A percentile compares a stretch with the other conserved stretches of the same genome.
Evolutionary conservation across 1,284 basidiomycete species (phyloP).

Genomic region (Trichosporon sp.): DNA sequence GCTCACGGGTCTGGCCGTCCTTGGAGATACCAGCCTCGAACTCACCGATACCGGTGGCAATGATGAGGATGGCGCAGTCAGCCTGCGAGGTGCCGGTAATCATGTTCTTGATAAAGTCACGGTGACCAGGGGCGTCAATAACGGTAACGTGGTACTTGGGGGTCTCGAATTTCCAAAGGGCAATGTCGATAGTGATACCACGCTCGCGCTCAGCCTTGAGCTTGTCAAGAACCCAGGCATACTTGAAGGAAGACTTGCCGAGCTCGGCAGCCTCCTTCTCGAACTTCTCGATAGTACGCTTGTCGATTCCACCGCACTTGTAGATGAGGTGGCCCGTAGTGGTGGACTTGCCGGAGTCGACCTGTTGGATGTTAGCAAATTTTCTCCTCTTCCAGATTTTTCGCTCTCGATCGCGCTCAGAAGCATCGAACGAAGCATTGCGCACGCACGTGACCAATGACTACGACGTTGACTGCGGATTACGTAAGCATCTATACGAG

Average conservation of each 20-base stretch:
- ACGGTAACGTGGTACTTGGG: conserved; percentile 81
- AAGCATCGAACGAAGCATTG: too few species aligned
- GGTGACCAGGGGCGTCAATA: conserved; percentile 92
- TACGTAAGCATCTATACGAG: background rate
- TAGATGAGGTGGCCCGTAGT: conserved; percentile 99
- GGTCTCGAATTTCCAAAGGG: conserved; percentile 96
- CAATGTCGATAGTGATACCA: conserved; percentile 99
- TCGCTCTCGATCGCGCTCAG: too few species aligned
- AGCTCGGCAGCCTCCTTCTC: conserved; percentile 99
- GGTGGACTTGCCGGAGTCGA: conserved; percentile 76
- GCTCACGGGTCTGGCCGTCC: conserved; percentile 99
- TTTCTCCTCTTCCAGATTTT: background rate
- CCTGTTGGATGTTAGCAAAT: background rate
- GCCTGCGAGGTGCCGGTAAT: conserved; percentile 99
- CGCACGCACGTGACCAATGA: background rate
- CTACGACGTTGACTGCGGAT: conserved; percentile 12
- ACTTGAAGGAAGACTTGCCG: conserved; percentile 97
- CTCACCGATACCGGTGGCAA: conserved; percentile 83
- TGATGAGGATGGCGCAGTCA: conserved; percentile 99
- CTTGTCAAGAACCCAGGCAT: conserved; percentile 99
- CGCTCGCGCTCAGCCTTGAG: conserved; percentile 97
- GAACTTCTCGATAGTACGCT: conserved; percentile 99
- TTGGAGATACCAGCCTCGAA: conserved; percentile 99
- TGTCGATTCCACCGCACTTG: conserved; percentile 99
- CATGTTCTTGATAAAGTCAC: conserved; percentile 99